Conservation (phyloP, 148 eudicot species). For the Diospyros kaki region DNA sequence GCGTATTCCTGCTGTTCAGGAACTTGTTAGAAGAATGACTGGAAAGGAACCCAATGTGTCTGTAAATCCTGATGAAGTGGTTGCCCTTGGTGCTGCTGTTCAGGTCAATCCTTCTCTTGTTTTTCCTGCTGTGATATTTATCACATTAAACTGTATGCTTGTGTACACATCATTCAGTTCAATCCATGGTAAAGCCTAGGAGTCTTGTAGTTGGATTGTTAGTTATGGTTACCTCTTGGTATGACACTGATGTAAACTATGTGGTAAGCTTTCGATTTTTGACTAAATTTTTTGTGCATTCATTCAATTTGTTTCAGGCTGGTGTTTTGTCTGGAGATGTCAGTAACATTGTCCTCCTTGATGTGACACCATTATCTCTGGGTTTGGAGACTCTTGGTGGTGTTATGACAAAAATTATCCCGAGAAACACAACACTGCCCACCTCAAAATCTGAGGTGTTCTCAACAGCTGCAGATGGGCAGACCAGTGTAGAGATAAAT, state of each 20-base stretch:
- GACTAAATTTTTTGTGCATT: background rate
- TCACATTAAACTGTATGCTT: background rate
- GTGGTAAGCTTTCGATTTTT: background rate
- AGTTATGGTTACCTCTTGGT: background rate
- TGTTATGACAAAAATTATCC: conserved; percentile 67
- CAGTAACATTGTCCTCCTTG: conserved; percentile 57
- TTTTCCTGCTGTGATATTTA: background rate
- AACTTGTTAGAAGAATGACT: conserved; percentile 54
- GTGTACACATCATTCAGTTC: background rate
- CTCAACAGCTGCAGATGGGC: conserved; percentile 76
- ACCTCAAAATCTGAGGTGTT: conserved; percentile 68
- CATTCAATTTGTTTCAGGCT: conserved; percentile 32
- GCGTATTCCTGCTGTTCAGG: conserved; percentile 67
- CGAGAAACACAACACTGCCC: conserved; percentile 63
- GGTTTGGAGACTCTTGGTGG: conserved; percentile 71
- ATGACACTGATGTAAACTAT: background rate
- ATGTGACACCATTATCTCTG: conserved; percentile 57
- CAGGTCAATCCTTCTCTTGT: conserved; percentile 34
- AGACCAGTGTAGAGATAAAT: conserved; percentile 61
- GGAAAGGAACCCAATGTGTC: conserved; percentile 61
- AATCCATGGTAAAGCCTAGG: background rate
- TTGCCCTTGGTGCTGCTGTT: conserved; percentile 82
- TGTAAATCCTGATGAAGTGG: conserved; percentile 77
- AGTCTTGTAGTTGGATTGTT: background rate
- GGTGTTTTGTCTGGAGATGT: conserved; percentile 72